Evolutionary conservation across 2,329 filamentous ascomycete species (phyloP), one percentile per base, ranked within the genome.

Genomic region (Tympanopsis confertula): DNA sequence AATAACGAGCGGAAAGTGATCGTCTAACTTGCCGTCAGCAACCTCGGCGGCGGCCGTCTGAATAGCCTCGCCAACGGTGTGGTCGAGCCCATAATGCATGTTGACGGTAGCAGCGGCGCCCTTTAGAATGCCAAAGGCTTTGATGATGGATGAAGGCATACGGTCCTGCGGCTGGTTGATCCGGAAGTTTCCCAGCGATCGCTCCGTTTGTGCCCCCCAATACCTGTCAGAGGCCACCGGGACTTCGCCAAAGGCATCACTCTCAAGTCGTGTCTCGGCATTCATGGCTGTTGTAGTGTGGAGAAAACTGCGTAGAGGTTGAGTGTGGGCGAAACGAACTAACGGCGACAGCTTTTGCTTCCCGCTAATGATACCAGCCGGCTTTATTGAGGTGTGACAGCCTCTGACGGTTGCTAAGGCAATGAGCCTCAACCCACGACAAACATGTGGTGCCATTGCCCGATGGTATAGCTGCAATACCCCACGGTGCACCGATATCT

Each of bases 91-190:
- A 63, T 75, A 96, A 60, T 78, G 79, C 78, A 94, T 87, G 69
- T 98, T 98, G 46, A 96, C 91, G 5, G 82, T 86, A 35, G 91
- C 91, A 32, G 91, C 91, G 40, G 91, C 91, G 47, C 88, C 89
- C 76, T 98, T 98, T 47, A 98, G 73, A 53, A 96, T 93, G 57
- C 91, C 91, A 59, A 98, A 95, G 5, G 91, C 91, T 63, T 79
- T 82, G 54, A 96, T 71, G 50, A 98, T 82, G 33, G 88, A 84
- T 46, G 86, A 81, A 36, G 91, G 91, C 88, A 96, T 96, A 59
- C 91, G 87, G 60, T 98, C 91, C 66, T 94, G 86, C 42, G 91
- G 91, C 71, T 96, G 91, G 68, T 96, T 96, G 78, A 98, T 96
- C 62, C 82, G 83, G 74, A 98, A 98, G 72, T 98, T 98, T 63